phyloP scores from a whole-genome alignment of 2,329 filamentous ascomycete species.

The Penicillium vulpinum region DNA sequence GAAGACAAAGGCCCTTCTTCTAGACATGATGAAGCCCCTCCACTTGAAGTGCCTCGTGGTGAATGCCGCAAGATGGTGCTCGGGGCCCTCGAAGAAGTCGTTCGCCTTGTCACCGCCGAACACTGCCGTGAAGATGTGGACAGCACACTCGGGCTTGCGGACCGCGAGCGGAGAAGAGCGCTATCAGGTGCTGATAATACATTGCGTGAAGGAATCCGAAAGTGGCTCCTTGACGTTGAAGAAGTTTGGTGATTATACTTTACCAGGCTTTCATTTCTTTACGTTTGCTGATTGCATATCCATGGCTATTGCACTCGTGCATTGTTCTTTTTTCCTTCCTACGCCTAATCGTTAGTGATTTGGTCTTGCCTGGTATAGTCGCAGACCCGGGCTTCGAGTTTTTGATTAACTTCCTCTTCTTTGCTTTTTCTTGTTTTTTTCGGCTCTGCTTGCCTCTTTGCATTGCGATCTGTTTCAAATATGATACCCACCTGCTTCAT shows the following conservation, averaged over 20 bases:
- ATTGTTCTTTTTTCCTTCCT: slow-evolving; percentile 2
- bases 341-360: not conserved
- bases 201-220: slow-evolving; percentile 57
- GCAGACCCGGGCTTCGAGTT: not conserved
- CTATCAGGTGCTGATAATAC: slow-evolving; percentile 49
- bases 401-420: not conserved
- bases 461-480: slow-evolving; percentile 15
- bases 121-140: slow-evolving; percentile 44
- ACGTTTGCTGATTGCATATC: slow-evolving; percentile 5
- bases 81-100: slow-evolving; percentile 58
- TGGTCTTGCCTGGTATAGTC: not conserved
- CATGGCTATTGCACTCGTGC: not conserved
- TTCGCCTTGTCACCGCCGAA: slow-evolving; percentile 55
- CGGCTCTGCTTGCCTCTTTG: slow-evolving; percentile 12
- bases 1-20: slow-evolving; percentile 30
- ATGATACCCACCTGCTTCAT: slow-evolving; percentile 27
- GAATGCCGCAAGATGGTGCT: slow-evolving; percentile 58
- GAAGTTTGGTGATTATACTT: slow-evolving; percentile 39
- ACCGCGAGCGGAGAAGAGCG: slow-evolving; percentile 36
- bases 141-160: slow-evolving; percentile 30
- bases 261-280: not conserved
- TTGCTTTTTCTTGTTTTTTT: slow-evolving; percentile 5
- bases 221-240: slow-evolving; percentile 56
- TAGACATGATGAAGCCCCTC: slow-evolving; percentile 28
- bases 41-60: slow-evolving; percentile 48